Conservation (phyloP, 805 yeast genomes). For the Priceomyces carsonii region DNA sequence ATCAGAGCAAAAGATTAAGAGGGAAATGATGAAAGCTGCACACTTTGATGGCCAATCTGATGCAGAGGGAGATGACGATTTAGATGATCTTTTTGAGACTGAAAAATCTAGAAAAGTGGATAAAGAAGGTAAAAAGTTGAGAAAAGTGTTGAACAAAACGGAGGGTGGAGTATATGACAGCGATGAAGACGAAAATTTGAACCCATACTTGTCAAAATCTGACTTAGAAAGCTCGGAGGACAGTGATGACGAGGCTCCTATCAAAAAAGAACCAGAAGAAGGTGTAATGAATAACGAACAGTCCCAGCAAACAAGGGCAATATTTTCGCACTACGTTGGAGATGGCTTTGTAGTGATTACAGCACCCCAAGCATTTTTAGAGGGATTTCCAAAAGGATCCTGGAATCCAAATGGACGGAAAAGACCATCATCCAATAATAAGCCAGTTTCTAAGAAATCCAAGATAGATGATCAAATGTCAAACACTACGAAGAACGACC, state of each 20-base stretch:
- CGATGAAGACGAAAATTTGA: conserved; percentile 62
- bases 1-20: conserved; percentile 79
- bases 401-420: conserved; percentile 73
- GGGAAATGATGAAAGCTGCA: conserved; percentile 81
- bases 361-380: conserved; percentile 60
- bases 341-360: conserved; percentile 56
- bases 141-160: conserved; percentile 78
- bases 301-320: conserved; percentile 11
- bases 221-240: conserved; percentile 66
- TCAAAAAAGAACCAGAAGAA: conserved; percentile 34
- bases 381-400: conserved; percentile 72
- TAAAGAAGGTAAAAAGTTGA: conserved; percentile 84
- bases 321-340: conserved; percentile 28
- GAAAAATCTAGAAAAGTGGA: conserved; percentile 68
- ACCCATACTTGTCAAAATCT: conserved; percentile 67
- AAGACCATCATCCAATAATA: conserved; percentile 24
- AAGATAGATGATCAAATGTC: conserved; percentile 35
- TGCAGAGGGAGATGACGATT: conserved; percentile 58
- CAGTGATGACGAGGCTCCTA: conserved; percentile 38
- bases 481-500: conserved; percentile 16
- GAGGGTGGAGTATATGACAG: conserved; percentile 90
- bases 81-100: conserved; percentile 71
- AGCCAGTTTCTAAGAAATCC: conserved; percentile 39
- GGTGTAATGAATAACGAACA: conserved; percentile 14
- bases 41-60: conserved; percentile 67